These are phyloP conservation scores for Solanum chilense DNA, from an alignment of 257 asterid species.

Conservation along the genomic window DNA sequence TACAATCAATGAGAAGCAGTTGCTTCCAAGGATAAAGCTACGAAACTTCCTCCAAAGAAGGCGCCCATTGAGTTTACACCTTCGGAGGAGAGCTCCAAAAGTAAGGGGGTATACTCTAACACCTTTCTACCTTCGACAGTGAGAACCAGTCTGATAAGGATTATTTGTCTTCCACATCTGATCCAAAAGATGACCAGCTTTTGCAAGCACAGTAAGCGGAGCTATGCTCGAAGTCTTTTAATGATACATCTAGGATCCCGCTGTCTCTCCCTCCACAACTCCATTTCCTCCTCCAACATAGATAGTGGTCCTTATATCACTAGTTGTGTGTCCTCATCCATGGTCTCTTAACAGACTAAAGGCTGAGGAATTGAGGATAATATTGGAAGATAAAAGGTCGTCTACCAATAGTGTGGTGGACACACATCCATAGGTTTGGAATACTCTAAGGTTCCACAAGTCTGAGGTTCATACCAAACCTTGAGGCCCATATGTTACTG, in stretches of 20 bases:
- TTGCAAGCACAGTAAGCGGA: not conserved
- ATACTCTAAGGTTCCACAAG: not conserved
- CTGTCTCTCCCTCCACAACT: not conserved
- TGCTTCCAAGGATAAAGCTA: no score
- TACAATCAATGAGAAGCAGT: no score
- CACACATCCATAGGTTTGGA: not conserved
- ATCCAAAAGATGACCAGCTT: not conserved
- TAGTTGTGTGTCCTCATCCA: not conserved
- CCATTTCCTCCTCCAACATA: not conserved
- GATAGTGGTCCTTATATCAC: not conserved
- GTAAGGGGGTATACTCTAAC: not conserved
- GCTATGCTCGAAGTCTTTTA: not conserved
- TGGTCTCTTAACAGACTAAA: not conserved
- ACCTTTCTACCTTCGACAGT: not conserved
- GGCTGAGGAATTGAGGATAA: not conserved
- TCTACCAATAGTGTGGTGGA: not conserved
- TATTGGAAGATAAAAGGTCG: not conserved
- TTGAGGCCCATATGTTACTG: not conserved
- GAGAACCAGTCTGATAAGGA: no score
- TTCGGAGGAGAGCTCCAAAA: rapidly evolving
- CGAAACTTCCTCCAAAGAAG: not conserved
- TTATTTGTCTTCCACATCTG: no score
- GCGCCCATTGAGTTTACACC: not conserved
- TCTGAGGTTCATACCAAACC: not conserved
- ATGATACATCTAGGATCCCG: not conserved